Evolutionary conservation across 208 protist species (phyloP).

Genomic region (Leishmania tropica): DNA sequence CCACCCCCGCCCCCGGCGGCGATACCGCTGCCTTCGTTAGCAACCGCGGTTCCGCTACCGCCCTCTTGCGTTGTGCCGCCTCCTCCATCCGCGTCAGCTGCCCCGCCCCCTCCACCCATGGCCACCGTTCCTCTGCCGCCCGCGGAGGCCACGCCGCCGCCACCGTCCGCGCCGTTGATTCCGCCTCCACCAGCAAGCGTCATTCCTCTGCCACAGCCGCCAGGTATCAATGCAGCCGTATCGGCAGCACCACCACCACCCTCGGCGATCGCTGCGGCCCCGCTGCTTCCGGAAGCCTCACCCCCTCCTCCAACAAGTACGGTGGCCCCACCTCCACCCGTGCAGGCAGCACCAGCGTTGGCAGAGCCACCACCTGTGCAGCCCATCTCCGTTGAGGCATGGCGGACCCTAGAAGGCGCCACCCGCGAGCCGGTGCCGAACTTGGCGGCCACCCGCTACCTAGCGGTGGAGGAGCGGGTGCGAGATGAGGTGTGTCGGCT

Average conservation of each 20-base stretch:
- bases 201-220: conserved; percentile 14
- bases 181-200: background rate
- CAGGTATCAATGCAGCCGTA: background rate
- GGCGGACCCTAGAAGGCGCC: conserved; percentile 48
- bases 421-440: conserved; percentile 45
- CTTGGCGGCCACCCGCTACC: conserved; percentile 61
- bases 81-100: background rate
- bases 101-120: background rate
- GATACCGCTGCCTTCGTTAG: conserved; percentile 20
- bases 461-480: conserved; percentile 73
- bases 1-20: conserved; percentile 25
- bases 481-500: conserved; percentile 71
- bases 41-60: background rate
- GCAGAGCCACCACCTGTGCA: conserved; percentile 23
- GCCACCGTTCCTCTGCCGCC: conserved; percentile 2
- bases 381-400: conserved; percentile 43
- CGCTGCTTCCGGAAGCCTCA: conserved; percentile 23
- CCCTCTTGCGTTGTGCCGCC: conserved; percentile 11
- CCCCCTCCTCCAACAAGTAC: conserved; percentile 8
- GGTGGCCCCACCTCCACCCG: conserved; percentile 19
- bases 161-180: conserved; percentile 17
- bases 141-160: conserved; percentile 7
- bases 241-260: conserved; percentile 18
- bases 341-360: conserved; percentile 12
- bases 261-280: conserved; percentile 5